A percentile compares a stretch with the other conserved stretches of the same genome.
Conservation (phyloP, 805 yeast genomes). For the Hanseniaspora guilliermondii region DNA sequence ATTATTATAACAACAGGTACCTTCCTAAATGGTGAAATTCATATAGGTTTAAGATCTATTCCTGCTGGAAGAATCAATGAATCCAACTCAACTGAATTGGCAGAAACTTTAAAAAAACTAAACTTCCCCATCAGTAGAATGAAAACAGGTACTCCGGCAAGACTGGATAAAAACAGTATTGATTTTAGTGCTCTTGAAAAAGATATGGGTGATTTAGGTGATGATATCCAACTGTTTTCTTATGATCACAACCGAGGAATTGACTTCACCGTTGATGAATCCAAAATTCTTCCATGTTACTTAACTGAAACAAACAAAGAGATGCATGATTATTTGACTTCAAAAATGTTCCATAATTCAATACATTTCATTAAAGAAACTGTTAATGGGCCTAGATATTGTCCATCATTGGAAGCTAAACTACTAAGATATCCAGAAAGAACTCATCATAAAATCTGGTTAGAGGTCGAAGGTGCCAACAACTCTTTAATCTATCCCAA, state of each 20-base stretch:
- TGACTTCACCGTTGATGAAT: conserved; percentile 54
- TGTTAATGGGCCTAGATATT: conserved; percentile 91
- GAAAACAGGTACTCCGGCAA: conserved; percentile 95
- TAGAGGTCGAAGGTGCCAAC: conserved; percentile 91
- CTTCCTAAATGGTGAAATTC: conserved; percentile 86
- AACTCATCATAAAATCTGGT: conserved; percentile 71
- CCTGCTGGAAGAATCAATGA: conserved; percentile 96
- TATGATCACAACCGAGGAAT: conserved; percentile 56
- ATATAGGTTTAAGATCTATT: conserved; percentile 63
- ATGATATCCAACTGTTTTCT: conserved; percentile 63
- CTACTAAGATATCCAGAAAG: conserved; percentile 69
- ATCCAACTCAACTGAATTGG: conserved; percentile 77
- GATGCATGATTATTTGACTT: conserved; percentile 55
- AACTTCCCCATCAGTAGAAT: conserved; percentile 80
- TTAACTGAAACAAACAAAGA: conserved; percentile 66
- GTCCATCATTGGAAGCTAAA: conserved; percentile 93
- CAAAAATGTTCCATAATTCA: conserved; percentile 58
- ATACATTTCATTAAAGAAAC: conserved; percentile 78
- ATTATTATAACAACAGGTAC: conserved; percentile 94
- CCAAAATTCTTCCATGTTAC: conserved; percentile 55
- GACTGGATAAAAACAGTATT: conserved; percentile 62
- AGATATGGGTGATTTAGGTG: conserved; percentile 69
- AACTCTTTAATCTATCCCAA: conserved; percentile 87
- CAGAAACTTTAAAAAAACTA: conserved; percentile 59
- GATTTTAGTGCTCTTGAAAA: conserved; percentile 49